Evolutionary conservation across 371 early-diverging fungal species (phyloP), one percentile per base, ranked within the genome.

Genomic region (Actinomortierella wolfii): DNA sequence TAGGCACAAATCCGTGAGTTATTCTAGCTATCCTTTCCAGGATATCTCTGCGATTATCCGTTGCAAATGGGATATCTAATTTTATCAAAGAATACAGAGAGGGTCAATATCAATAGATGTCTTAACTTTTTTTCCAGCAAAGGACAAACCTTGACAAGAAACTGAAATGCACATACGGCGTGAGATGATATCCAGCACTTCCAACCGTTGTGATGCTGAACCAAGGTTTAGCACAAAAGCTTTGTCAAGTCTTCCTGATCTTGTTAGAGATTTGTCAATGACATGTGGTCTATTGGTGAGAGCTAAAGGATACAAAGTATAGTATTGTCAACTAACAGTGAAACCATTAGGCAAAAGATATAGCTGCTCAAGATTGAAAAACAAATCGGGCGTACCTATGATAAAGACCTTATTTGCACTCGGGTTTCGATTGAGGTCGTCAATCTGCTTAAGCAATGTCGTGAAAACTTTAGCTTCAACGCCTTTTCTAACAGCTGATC

Each of bases 1-100:
- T 85, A 0, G 92, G 84, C 0, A 88, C 89, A 73, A 87, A 93
- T 8, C 99, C 99, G 80, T 99, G 99, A 0, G 98, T 97, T 57
- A 91, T 90, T 51, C 91, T 81, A 3, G 99, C 92, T 24, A 99
- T 87, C 65, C 89, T 81, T 57, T 84, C 85, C 29, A 99, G 76
- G 54, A 89, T 86, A 1, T 54, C 61, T 0, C 57, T 47, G 13
- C 80, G 64, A 34, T 86, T 77, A 6, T 79, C 59, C 9, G 77
- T 62, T 23, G 81, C 64, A 57, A 86, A 80, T 8, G 88, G 86
- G 24, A 88, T 59, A 21, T 81, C 88, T 88, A 67, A 14, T 41
- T n/a, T 54, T 21, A 28, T 39, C 39, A 39, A 53, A 21, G 15
- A 24, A 48, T 48, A 3, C 14, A 11, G 48, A 43, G 17, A 34